Percentiles rank a stretch among this genome's conserved stretches.
Conservation (phyloP, 2,329 filamentous ascomycete genomes). For the Myrmaecium sp. region DNA sequence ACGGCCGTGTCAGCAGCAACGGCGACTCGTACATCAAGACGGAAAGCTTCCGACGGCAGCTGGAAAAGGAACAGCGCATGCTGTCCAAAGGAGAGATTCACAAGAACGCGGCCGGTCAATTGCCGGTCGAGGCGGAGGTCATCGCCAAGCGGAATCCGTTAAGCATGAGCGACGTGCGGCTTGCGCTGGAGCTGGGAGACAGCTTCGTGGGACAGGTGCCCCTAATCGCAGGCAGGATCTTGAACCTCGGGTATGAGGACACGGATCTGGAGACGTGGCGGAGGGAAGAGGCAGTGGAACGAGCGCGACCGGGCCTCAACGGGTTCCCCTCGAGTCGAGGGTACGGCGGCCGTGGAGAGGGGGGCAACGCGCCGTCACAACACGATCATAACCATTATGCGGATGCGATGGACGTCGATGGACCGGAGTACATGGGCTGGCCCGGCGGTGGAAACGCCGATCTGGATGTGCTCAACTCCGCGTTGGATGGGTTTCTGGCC, state of each 20-base stretch:
- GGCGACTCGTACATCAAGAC: slow-evolving; percentile 50
- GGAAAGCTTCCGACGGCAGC: slow-evolving; percentile 55
- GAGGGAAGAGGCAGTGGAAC: neutral
- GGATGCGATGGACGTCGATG: slow-evolving; percentile 7
- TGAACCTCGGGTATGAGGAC: slow-evolving; percentile 51
- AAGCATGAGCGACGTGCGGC: slow-evolving; percentile 59
- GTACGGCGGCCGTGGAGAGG: too few relatives aligned
- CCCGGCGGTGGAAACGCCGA: too few relatives aligned
- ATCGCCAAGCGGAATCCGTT: slow-evolving; percentile 55
- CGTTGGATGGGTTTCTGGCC: too few relatives aligned
- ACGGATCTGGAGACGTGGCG: slow-evolving; percentile 8
- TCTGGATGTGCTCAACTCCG: too few relatives aligned
- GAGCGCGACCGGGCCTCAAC: neutral
- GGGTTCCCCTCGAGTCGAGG: too few relatives aligned
- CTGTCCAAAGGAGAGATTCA: slow-evolving; percentile 56
- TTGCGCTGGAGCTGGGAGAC: slow-evolving; percentile 61
- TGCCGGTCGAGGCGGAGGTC: slow-evolving; percentile 68
- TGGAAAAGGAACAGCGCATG: slow-evolving; percentile 59
- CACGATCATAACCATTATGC: too few relatives aligned
- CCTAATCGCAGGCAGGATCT: slow-evolving; percentile 51
- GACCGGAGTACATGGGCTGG: too few relatives aligned
- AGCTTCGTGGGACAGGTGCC: slow-evolving; percentile 64
- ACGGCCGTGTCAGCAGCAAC: slow-evolving; percentile 38
- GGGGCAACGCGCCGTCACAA: too few relatives aligned
- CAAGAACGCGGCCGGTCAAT: slow-evolving; percentile 57